These are phyloP conservation scores for Tricholoma furcatifolium DNA, from an alignment of 768 basidiomycete species.

Conservation along the genomic window DNA sequence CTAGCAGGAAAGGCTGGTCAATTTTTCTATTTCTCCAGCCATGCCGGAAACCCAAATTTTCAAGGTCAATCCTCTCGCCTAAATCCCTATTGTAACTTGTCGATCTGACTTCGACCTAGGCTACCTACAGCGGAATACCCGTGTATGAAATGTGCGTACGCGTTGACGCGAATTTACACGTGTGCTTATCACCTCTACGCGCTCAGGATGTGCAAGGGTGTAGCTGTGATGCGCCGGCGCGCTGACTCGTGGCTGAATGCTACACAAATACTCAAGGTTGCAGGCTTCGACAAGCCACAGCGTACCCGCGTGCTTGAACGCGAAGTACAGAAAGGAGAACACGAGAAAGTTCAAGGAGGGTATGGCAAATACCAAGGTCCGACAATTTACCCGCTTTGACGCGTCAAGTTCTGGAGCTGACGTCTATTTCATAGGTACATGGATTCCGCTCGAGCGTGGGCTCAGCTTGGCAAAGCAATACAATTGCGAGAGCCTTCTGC, in stretches of 20 bases:
- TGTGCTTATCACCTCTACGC: conserved; percentile 35
- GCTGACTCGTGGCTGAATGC: conserved; percentile 98
- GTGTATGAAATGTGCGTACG: conserved; percentile 84
- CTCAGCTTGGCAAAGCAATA: conserved; percentile 87
- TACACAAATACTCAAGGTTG: conserved; percentile 98
- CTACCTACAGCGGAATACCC: conserved; percentile 90
- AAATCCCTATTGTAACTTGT: conserved; percentile 15
- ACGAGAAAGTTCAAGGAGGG: conserved; percentile 99
- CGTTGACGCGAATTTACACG: conserved; percentile 35
- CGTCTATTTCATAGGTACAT: conserved; percentile 66
- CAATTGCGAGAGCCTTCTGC: conserved; percentile 81
- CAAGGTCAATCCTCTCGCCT: conserved; percentile 53
- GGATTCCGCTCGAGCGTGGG: conserved; percentile 95
- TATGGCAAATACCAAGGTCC: conserved; percentile 99
- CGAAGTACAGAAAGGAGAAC: conserved; percentile 97
- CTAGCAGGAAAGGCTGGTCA: neutral
- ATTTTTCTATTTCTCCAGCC: conserved; percentile 2
- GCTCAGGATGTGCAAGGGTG: conserved; percentile 88
- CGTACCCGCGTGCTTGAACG: conserved; percentile 95
- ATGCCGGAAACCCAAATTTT: conserved; percentile 90
- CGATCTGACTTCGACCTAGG: conserved; percentile 46
- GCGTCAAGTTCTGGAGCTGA: conserved; percentile 8
- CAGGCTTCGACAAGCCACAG: conserved; percentile 98
- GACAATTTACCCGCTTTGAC: conserved; percentile 21
- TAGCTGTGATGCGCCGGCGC: conserved; percentile 97